Percentiles rank a stretch among this genome's conserved stretches.
Conservation (phyloP, 805 yeast genomes). For the Yarrowia sp. region DNA sequence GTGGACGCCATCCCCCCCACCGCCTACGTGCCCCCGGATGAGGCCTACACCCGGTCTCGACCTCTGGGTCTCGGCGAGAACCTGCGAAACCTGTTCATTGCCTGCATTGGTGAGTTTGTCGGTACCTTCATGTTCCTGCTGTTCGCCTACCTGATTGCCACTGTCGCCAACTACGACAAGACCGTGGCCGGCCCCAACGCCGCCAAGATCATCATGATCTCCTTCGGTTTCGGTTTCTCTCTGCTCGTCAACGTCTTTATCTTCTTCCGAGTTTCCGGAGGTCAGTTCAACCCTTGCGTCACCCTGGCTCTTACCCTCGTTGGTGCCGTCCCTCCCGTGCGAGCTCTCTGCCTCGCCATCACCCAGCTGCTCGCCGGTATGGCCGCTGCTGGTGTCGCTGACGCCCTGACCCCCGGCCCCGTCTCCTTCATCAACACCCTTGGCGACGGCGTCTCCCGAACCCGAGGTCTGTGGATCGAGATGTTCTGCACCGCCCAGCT, state of each 20-base stretch:
- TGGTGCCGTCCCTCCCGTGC: slow-evolving; percentile 73
- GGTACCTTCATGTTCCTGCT: slow-evolving; percentile 87
- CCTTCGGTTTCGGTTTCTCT: slow-evolving; percentile 86
- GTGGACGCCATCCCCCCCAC: slow-evolving; percentile 36
- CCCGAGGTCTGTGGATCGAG: slow-evolving; percentile 82
- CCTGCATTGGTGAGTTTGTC: slow-evolving; percentile 78
- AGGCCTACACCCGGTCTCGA: slow-evolving; percentile 38
- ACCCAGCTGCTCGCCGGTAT: slow-evolving; percentile 84
- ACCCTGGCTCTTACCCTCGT: slow-evolving; percentile 75
- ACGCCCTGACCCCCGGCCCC: slow-evolving; percentile 83
- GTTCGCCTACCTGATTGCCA: slow-evolving; percentile 83
- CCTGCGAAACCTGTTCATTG: slow-evolving; percentile 66
- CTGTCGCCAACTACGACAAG: slow-evolving; percentile 71
- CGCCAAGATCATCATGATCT: slow-evolving; percentile 71
- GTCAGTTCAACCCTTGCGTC: slow-evolving; percentile 90
- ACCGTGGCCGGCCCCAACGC: slow-evolving; percentile 55
- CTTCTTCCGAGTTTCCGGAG: slow-evolving; percentile 82
- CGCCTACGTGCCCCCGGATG: slow-evolving; percentile 36
- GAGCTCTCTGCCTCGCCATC: slow-evolving; percentile 69
- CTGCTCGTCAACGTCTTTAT: slow-evolving; percentile 75
- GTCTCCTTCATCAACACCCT: slow-evolving; percentile 72
- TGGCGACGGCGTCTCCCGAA: slow-evolving; percentile 72
- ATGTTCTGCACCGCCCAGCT: slow-evolving; percentile 78
- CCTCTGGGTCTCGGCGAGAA: slow-evolving; percentile 53
- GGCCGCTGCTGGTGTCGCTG: slow-evolving; percentile 90